Evolutionary conservation across 805 yeast genomes (phyloP), one percentile per base, ranked within the genome.

Genomic region (Kodamaea hsintzibuensis): DNA sequence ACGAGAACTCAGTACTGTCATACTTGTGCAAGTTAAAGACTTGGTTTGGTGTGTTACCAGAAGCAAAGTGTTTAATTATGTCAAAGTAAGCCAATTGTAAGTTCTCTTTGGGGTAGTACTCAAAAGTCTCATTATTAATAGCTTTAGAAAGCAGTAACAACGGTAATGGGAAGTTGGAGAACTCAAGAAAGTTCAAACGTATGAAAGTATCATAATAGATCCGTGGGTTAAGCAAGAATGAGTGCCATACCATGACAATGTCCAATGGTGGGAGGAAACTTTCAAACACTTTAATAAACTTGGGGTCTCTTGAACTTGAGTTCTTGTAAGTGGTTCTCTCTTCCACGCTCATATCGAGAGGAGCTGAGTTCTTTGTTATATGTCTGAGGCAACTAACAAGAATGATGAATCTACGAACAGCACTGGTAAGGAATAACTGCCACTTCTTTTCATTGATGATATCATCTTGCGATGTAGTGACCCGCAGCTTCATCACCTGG

Each of bases 241-340:
- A 55, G 43, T 64, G 62, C 69, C 67, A 64, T 13, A 65, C 62
- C 60, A 63, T 50, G 13, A 63, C 17, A 2, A 65, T 60, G 51
- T 65, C 69, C 42, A 65, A 53, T 2, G 67, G 67, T 1, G 68
- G 68, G 13, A 61, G 37, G 17, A 56, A 17, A 19, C 40, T 33
- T 13, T 50, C 54, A 9, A 51, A 33, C 19, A 51, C 35, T 7
- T 39, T 37, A n/a, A 14, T 18, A 14, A 17, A 22, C 8, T 27
- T 30, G n/a, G 27, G 27, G n/a, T 40, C 42, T 17, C 45, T 42
- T 8, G 44, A 8, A 19, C 9, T 13, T 8, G 46, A 49, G 13
- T n/a, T 19, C 16, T 17, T 37, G 51, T 40, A 57, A 2, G 51
- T 45, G 12, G n/a, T 14, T 13, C 25, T 16, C 19, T 55, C 55